A percentile compares a stretch with the other conserved stretches of the same genome.
Conservation (phyloP, 2,329 filamentous ascomycete species). For the Clonostachys solani region DNA sequence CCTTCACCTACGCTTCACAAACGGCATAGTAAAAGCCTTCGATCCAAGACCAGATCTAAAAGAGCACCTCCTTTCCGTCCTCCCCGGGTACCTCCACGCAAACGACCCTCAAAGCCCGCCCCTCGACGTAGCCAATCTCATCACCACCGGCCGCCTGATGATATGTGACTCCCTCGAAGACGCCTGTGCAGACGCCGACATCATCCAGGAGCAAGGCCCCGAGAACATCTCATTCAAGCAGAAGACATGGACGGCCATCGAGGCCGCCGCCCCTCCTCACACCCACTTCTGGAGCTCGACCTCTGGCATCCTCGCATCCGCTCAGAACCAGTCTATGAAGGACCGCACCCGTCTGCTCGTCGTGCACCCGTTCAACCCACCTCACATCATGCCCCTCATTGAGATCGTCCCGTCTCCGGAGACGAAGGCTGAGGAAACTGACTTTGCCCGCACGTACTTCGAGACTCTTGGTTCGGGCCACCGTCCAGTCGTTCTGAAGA, state of each 20-base stretch:
- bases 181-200: slow-evolving; percentile 39
- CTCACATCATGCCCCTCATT: slow-evolving; percentile 56
- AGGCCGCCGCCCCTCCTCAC: slow-evolving; percentile 31
- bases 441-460: slow-evolving; percentile 2
- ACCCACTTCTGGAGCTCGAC: slow-evolving; percentile 55
- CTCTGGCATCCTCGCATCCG: slow-evolving; percentile 50
- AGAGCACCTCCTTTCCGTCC: slow-evolving; percentile 27
- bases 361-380: slow-evolving; percentile 59
- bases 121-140: slow-evolving; percentile 1
- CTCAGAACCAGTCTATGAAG: slow-evolving; percentile 26
- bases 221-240: slow-evolving; percentile 48
- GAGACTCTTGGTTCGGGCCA: neutral
- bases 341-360: slow-evolving; percentile 38
- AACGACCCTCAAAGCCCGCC: slow-evolving; percentile 8
- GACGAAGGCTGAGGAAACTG: neutral
- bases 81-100: slow-evolving; percentile 6
- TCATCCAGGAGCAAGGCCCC: slow-evolving; percentile 57
- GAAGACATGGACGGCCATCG: slow-evolving; percentile 44
- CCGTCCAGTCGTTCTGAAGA: slow-evolving; percentile 4
- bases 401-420: slow-evolving; percentile 44
- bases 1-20: slow-evolving; percentile 40
- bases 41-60: slow-evolving; percentile 43
- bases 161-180: slow-evolving; percentile 26
- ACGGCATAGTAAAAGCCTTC: slow-evolving; percentile 35
- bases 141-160: slow-evolving; percentile 15